These are phyloP conservation scores for Senna tora DNA, from an alignment of 306 rosid genomes.

Conservation along the genomic window DNA sequence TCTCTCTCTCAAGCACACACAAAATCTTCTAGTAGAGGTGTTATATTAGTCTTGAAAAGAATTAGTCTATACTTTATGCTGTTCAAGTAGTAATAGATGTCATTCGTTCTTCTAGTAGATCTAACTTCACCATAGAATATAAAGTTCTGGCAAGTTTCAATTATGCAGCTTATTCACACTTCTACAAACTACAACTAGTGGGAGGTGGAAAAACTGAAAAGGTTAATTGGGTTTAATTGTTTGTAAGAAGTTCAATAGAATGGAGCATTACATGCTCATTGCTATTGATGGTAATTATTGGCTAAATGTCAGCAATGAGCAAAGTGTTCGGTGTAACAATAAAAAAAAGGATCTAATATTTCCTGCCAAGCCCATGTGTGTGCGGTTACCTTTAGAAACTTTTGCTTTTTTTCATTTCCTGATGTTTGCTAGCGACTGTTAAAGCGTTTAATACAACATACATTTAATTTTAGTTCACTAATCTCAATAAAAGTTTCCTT, in stretches of 20 bases:
- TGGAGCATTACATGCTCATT: neutral
- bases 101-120: constrained; percentile 3
- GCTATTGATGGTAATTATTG: neutral
- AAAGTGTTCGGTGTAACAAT: neutral
- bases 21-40: constrained; percentile 15
- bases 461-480: neutral
- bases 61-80: constrained; percentile 11
- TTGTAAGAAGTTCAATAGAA: constrained; percentile 9
- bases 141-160: constrained; percentile 30
- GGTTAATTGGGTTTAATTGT: constrained; percentile 27
- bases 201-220: constrained; percentile 35
- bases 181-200: constrained; percentile 21
- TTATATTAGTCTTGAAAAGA: constrained; percentile 16
- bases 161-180: constrained; percentile 6
- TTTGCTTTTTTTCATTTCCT: neutral
- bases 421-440: neutral
- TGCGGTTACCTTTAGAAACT: too few species aligned
- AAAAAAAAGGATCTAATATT: neutral
- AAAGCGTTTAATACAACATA: neutral
- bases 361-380: neutral
- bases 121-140: constrained; percentile 23
- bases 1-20: neutral
- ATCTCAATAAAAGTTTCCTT: neutral
- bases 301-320: neutral
- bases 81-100: constrained; percentile 3